A percentile compares a stretch with the other conserved stretches of the same genome.
Conservation (phyloP, 2,329 filamentous ascomycete genomes). For the Colletotrichum tropicicola region DNA sequence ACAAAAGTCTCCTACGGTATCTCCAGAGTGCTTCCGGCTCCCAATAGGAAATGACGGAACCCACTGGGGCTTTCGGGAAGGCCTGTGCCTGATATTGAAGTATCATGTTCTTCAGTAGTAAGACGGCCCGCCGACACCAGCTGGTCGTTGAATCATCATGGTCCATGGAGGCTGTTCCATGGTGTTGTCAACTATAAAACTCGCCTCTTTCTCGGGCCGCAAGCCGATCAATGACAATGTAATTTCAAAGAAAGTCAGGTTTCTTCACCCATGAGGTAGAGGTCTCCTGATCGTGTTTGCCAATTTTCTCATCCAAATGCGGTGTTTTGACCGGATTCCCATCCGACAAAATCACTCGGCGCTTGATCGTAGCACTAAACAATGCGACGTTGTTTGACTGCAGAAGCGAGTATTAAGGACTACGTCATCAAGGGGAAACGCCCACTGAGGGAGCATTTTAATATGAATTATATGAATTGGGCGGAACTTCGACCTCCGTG, state of each 20-base stretch:
- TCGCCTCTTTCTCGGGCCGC: neutral
- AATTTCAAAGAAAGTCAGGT: neutral
- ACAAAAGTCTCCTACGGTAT: no score
- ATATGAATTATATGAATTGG: neutral
- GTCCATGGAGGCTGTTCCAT: neutral
- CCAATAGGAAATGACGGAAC: no score
- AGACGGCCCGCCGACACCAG: no score
- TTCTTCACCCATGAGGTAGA: neutral
- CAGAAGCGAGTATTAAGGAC: neutral
- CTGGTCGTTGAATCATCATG: no score
- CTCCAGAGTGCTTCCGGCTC: no score
- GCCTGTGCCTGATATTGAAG: no score
- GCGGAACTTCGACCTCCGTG: constrained; percentile 15
- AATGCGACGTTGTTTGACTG: neutral
- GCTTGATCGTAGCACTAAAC: neutral
- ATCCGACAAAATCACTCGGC: neutral
- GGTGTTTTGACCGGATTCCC: neutral
- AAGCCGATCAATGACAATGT: neutral
- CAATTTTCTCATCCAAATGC: neutral
- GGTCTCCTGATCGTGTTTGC: neutral
- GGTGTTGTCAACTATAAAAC: neutral
- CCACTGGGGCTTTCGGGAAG: no score
- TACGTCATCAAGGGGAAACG: neutral
- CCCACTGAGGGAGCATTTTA: neutral
- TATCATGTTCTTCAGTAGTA: no score